Base-by-base conservation (phyloP, 1,139 yeast species). In the Blastobotrys petasosporus region DNA sequence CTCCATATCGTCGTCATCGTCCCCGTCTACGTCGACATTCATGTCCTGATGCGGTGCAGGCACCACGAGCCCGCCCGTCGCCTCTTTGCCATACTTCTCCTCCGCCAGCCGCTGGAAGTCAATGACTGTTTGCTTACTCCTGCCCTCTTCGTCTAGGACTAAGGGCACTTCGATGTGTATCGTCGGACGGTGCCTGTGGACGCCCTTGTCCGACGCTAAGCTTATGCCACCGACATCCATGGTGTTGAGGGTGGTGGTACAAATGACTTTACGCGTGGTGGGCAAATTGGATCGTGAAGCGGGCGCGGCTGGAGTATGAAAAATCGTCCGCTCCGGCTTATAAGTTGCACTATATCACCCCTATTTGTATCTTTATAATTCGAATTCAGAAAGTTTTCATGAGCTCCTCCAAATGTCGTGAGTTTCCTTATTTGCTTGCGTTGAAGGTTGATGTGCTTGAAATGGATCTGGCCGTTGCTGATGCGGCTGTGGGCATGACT, bases 21-120 rank as follows among this genome's bases (percentile, higher is more conserved):
- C 82, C 34, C 76, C 80, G 36, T 76, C 82, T 33, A 75, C 76
- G 55, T 75, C 76, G 49, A 78, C 85, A 63, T 78, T 73, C 38
- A 81, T 62, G 47, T 79, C 86, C 48, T 78, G 68, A 4, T 82
- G 77, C 36, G 79, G 55, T 5, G 33, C 33, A 7, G 25, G 25
- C 7, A 20, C 7, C 6, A 20, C 25, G 4, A 20, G 4, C 46
- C 34, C 16, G 8, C 40, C 37, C 46, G 85, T 69, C 2, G 74
- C 76, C 17, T 80, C 78, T 77, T 82, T 83, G 2, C 95, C 95
- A 63, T 86, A 88, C 63, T 85, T 85, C 45, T 85, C 90, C 60
- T 88, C 95, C 2, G 95, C 85, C 48, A 87, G 66, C 55, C 82
- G 80, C 58, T 83, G 67, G 33, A 90, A 87, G 58, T 90, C 92